Evolutionary conservation across 768 basidiomycete genomes (phyloP), one percentile per base, ranked within the genome.

Genomic region (Phallus indusiatus): DNA sequence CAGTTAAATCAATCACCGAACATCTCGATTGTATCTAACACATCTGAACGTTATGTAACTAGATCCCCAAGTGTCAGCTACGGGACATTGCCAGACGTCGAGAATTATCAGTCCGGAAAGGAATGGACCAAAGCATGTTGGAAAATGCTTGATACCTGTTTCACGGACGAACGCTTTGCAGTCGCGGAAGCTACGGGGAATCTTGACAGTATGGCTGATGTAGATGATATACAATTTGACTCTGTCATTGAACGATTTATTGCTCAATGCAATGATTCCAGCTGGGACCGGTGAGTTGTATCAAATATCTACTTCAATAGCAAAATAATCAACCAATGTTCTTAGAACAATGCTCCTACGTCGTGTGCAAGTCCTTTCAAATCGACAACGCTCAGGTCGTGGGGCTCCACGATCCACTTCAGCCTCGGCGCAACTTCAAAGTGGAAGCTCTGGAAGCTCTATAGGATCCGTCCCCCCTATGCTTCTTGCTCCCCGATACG

Each of bases 91-190:
- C 42, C 42, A n/a, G 42, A 42, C 12, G 42, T 42, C n/a, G 42
- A 42, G 4, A n/a, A 42, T 10, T 42, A 55, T 61, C 36, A 20
- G 59, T 47, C 53, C 22, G 64, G 63, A 72, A 33, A n/a, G 14
- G 72, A 70, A 46, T 94, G 90, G 90, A 75, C 77, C 3, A 86
- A 85, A 65, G 79, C 80, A 20, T 86, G 91, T 54, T 94, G 90
- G 90, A 90, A 86, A 68, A 67, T 75, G 52, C 74, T 94, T 53
- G 90, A 93, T 69, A 80, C 80, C 21, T 89, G 87, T 65, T 85
- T 91, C 62, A 85, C 86, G 11, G 85, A 88, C 55, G 82, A 85
- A 67, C 75, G 86, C 34, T 69, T 86, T 14, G 75, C 77, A 2
- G 63, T 81, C 50, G 81, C 76, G 1, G 69, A 62, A 63, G 67